Conservation (phyloP, 192 early-diverging fungal genomes). For the Cetraspora pellucida region DNA sequence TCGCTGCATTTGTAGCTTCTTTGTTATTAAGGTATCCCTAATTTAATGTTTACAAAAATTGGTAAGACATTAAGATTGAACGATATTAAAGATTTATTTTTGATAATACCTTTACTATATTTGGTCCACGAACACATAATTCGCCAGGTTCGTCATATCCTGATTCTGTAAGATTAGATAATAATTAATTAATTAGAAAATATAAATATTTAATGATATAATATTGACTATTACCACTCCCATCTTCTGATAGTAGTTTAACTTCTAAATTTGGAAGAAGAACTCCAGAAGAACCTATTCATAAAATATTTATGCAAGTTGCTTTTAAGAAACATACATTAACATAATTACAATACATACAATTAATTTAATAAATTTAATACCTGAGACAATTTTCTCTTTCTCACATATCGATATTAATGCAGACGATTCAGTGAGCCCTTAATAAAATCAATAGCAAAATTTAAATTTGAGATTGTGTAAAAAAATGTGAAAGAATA, state of each 20-base stretch:
- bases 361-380: not conserved
- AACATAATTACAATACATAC: not conserved
- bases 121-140: conserved; percentile 84
- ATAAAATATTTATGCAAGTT: conserved; percentile 14
- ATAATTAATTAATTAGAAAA: too few species aligned
- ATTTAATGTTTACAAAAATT: too few species aligned
- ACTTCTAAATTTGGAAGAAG: conserved; percentile 74
- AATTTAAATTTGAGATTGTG: conserved; percentile 22
- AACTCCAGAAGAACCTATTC: conserved; percentile 65
- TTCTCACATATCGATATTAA: conserved; percentile 44
- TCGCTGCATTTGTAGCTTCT: conserved; percentile 68
- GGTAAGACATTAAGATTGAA: too few species aligned
- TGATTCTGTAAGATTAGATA: conserved; percentile 42
- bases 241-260: conserved; percentile 75
- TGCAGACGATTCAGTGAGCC: conserved; percentile 64
- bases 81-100: too few species aligned
- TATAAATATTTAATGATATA: too few species aligned
- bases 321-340: not conserved
- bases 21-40: conserved; percentile 81
- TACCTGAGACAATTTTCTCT: conserved; percentile 42
- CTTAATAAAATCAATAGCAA: not conserved
- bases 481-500: not conserved
- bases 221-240: conserved; percentile 41
- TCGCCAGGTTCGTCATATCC: conserved; percentile 68
- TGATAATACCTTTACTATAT: conserved; percentile 74